These are phyloP conservation scores for Mortierella sp. DNA, from an alignment of 371 early-diverging fungal species.

Conservation along the genomic window DNA sequence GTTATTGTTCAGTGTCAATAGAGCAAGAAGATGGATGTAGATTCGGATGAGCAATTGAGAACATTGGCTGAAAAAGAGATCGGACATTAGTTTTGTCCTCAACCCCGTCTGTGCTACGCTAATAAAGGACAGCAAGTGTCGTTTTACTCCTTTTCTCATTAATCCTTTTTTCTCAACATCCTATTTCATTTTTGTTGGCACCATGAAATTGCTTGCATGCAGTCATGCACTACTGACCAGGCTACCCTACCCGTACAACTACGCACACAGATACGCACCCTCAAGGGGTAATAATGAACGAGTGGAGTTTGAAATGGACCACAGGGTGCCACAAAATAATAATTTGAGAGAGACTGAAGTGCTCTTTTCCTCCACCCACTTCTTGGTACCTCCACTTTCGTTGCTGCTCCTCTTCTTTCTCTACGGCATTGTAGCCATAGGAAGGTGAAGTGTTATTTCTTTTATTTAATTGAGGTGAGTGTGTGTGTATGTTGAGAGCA, in stretches of 20 bases:
- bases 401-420: constrained; percentile 4
- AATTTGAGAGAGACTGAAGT: not conserved
- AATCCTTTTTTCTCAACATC: not conserved
- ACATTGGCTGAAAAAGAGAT: not conserved
- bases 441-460: not conserved
- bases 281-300: not conserved
- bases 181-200: not conserved
- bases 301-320: not conserved
- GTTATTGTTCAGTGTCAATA: not conserved
- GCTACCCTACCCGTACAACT: constrained; percentile 6
- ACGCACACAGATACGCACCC: not conserved
- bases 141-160: not conserved
- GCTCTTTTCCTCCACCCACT: constrained; percentile 1
- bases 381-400: not conserved
- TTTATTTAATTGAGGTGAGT: not conserved
- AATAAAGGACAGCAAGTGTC: not conserved
- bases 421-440: not conserved
- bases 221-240: constrained; percentile 9
- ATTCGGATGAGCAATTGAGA: not conserved
- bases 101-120: not conserved
- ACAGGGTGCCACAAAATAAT: constrained; percentile 5
- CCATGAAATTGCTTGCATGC: not conserved
- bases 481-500: constrained; percentile 2
- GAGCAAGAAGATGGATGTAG: not conserved
- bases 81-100: not conserved